These are phyloP conservation scores for Papiliotrema nemorosa DNA, from an alignment of 1,284 basidiomycete genomes.

Conservation along the genomic window DNA sequence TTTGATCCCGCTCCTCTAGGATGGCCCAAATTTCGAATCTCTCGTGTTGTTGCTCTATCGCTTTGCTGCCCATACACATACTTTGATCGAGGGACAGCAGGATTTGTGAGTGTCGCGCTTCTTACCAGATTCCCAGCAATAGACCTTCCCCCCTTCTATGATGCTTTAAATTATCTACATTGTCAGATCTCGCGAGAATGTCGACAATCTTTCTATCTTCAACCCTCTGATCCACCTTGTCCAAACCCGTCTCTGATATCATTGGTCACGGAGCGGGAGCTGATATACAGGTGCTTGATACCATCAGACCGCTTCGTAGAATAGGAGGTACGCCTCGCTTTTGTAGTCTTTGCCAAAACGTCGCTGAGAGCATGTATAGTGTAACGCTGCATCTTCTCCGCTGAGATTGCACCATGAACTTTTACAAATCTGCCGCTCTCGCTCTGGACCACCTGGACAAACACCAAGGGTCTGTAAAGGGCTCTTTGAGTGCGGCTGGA, in stretches of 20 bases:
- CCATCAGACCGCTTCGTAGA: not conserved
- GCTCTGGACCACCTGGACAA: slow-evolving; percentile 78
- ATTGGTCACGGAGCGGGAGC: not conserved
- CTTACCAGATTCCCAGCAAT: too few species aligned
- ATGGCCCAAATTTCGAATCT: too few species aligned
- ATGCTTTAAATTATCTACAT: slow-evolving; percentile 51
- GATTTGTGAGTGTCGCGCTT: too few species aligned
- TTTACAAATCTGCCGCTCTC: slow-evolving; percentile 82
- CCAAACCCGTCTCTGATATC: not conserved
- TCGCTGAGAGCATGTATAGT: slow-evolving; percentile 6
- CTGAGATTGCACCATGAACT: slow-evolving; percentile 64
- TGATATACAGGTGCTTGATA: too few species aligned
- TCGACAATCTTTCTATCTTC: slow-evolving; percentile 24
- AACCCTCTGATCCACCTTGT: slow-evolving; percentile 19
- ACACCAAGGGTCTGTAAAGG: slow-evolving; percentile 73
- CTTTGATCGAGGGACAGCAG: too few species aligned
- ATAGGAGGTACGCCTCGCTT: slow-evolving; percentile 2
- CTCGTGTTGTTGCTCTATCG: too few species aligned
- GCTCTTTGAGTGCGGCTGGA: slow-evolving; percentile 40
- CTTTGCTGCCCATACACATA: too few species aligned
- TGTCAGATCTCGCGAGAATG: slow-evolving; percentile 42
- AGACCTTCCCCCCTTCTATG: slow-evolving; percentile 17
- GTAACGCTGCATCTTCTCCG: not conserved
- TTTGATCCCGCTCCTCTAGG: too few species aligned
- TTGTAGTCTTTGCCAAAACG: not conserved